Conservation (phyloP, 2,329 filamentous ascomycete species). For the Ceratocystis colombiana region DNA sequence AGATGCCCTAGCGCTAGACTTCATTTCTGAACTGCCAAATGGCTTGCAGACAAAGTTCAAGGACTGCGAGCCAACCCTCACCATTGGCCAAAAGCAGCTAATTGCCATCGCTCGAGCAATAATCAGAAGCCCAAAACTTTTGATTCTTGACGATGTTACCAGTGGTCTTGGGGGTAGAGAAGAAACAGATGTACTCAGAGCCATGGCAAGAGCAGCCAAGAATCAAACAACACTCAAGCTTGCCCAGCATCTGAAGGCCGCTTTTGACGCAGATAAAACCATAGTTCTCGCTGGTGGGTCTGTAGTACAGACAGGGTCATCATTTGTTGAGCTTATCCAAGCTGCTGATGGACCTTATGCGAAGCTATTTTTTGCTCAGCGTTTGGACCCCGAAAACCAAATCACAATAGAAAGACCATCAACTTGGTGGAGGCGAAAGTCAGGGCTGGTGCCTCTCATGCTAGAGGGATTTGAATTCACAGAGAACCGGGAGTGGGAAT, state of each 20-base stretch:
- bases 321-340: constrained; percentile 45
- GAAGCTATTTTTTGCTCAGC: constrained; percentile 35
- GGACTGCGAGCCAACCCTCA: constrained; percentile 46
- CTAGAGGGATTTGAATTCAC: constrained; percentile 22
- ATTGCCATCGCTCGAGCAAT: constrained; percentile 47
- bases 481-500: constrained; percentile 21
- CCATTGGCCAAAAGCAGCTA: constrained; percentile 56
- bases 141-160: constrained; percentile 58
- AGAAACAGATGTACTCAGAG: constrained; percentile 43
- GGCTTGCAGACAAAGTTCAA: constrained; percentile 37
- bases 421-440: constrained; percentile 24
- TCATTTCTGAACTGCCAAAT: constrained; percentile 42
- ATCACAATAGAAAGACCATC: constrained; percentile 19
- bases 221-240: constrained; percentile 54
- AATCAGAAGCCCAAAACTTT: constrained; percentile 39
- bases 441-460: constrained; percentile 21
- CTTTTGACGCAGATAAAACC: constrained; percentile 52
- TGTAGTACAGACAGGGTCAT: constrained; percentile 49
- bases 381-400: constrained; percentile 26
- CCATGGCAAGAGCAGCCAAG: constrained; percentile 42
- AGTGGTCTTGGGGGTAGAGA: constrained; percentile 40
- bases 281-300: constrained; percentile 57
- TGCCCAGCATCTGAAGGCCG: constrained; percentile 48
- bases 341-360: constrained; percentile 37
- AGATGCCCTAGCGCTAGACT: constrained; percentile 44